A percentile compares a stretch with the other conserved stretches of the same genome.
phyloP scores from a whole-genome alignment of 805 yeast species.

The Saccharomyces jurei region DNA sequence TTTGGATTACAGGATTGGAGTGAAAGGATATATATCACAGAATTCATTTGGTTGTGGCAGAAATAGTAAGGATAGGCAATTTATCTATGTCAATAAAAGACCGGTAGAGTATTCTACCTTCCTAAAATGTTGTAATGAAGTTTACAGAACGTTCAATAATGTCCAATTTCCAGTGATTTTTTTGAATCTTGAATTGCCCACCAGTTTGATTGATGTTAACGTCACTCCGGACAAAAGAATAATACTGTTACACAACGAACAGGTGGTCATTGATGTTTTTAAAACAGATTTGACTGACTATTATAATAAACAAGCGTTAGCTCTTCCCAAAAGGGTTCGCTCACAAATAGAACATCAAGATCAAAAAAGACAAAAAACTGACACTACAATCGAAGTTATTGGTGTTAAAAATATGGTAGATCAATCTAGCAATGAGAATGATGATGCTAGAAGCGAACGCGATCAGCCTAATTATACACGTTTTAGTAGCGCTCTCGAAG shows the following conservation, averaged over 20 bases:
- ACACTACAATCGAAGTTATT: background rate
- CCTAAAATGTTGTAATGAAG: constrained; percentile 57
- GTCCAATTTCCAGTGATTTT: constrained; percentile 67
- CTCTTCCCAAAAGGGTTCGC: constrained; percentile 23
- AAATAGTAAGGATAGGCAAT: constrained; percentile 65
- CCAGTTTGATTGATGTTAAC: constrained; percentile 64
- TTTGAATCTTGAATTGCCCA: constrained; percentile 47
- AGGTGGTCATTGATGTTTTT: constrained; percentile 45
- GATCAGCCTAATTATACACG: background rate
- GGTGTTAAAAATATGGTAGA: background rate
- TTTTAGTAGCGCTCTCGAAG: background rate
- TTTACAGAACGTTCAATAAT: constrained; percentile 62
- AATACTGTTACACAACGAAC: constrained; percentile 61
- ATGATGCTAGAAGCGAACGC: background rate
- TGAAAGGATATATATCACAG: constrained; percentile 64
- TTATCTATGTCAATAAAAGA: constrained; percentile 61
- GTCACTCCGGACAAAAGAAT: constrained; percentile 87
- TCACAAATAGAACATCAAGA: constrained; percentile 3
- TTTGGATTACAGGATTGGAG: constrained; percentile 29
- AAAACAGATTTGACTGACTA: constrained; percentile 41
- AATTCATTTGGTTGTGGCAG: constrained; percentile 76
- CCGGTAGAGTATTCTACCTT: constrained; percentile 59
- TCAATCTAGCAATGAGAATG: background rate
- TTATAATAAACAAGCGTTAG: constrained; percentile 36
- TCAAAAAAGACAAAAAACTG: background rate